phyloP scores from a whole-genome alignment of 2,329 filamentous ascomycete genomes.

The Dothistroma pini region DNA sequence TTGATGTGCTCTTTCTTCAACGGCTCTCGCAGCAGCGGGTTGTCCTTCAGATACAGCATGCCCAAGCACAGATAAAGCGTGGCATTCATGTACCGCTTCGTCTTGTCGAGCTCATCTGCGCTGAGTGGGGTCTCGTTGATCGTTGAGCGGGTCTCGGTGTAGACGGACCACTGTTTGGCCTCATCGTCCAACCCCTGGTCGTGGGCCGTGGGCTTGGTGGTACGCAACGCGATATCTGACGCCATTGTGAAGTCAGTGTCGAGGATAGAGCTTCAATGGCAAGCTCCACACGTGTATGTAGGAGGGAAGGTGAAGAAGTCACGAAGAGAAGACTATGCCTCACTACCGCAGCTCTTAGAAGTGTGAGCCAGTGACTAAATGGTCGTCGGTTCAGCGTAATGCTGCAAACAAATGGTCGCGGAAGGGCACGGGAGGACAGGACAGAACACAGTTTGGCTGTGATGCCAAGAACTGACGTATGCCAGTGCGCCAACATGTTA shows the following conservation, averaged over 20 bases:
- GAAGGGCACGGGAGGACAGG: background rate
- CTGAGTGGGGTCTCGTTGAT: slow-evolving; percentile 53
- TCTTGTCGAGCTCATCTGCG: slow-evolving; percentile 63
- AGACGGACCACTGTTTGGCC: slow-evolving; percentile 31
- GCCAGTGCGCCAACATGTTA: background rate
- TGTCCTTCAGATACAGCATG: slow-evolving; percentile 75
- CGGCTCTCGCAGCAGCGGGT: slow-evolving; percentile 67
- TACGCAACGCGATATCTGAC: slow-evolving; percentile 12
- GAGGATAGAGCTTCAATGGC: background rate
- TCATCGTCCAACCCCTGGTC: slow-evolving; percentile 23
- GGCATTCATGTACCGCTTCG: slow-evolving; percentile 70
- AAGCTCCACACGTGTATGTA: background rate
- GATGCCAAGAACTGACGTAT: background rate
- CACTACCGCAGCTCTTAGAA: background rate
- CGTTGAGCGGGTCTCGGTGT: slow-evolving; percentile 32
- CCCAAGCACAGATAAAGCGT: slow-evolving; percentile 71
- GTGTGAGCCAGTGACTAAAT: background rate
- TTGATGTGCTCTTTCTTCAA: slow-evolving; percentile 69
- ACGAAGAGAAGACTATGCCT: background rate
- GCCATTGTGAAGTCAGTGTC: slow-evolving; percentile 17
- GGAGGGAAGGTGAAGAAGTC: background rate
- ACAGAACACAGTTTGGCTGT: background rate
- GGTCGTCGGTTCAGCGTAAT: background rate
- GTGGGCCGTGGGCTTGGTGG: background rate
- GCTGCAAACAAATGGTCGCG: background rate